These are phyloP conservation scores for Calocera cornea DNA, from an alignment of 768 basidiomycete species.

Conservation along the genomic window DNA sequence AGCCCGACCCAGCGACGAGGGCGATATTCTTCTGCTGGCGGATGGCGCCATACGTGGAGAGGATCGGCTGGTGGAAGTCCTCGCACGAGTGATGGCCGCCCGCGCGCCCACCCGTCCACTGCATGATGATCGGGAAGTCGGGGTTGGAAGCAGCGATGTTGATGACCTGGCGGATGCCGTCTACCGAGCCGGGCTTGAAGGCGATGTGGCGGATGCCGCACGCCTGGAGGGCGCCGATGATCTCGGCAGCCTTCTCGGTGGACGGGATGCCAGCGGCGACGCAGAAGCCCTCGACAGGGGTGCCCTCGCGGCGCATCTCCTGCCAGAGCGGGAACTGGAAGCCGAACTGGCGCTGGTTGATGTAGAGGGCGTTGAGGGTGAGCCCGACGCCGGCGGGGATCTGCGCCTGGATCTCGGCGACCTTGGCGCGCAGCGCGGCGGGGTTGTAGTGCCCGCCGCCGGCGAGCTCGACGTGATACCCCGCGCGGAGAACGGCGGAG, in stretches of 20 bases:
- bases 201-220: constrained; percentile 92
- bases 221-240: constrained; percentile 65
- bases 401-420: constrained; percentile 77
- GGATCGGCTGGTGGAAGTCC: constrained; percentile 93
- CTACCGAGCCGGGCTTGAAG: constrained; percentile 97
- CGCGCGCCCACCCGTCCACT: constrained; percentile 98
- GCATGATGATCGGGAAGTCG: constrained; percentile 91
- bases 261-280: constrained; percentile 95
- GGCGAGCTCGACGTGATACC: constrained; percentile 92
- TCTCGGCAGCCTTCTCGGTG: constrained; percentile 94
- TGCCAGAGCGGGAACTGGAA: constrained; percentile 99
- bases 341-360: constrained; percentile 91
- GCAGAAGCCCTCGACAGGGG: constrained; percentile 97
- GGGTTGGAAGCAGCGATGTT: constrained; percentile 90
- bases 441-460: constrained; percentile 97
- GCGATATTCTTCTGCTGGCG: constrained; percentile 78
- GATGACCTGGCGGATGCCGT: constrained; percentile 93
- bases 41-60: constrained; percentile 80
- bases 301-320: constrained; percentile 87
- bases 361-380: constrained; percentile 90
- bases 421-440: constrained; percentile 73
- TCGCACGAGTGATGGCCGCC: constrained; percentile 98
- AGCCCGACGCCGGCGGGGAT: constrained; percentile 83
- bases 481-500: constrained; percentile 79
- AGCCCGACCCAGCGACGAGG: constrained; percentile 88